A percentile compares a stretch with the other conserved stretches of the same genome.
phyloP scores from a whole-genome alignment of 2,329 filamentous ascomycete genomes.

The Myrmaecium sp. region DNA sequence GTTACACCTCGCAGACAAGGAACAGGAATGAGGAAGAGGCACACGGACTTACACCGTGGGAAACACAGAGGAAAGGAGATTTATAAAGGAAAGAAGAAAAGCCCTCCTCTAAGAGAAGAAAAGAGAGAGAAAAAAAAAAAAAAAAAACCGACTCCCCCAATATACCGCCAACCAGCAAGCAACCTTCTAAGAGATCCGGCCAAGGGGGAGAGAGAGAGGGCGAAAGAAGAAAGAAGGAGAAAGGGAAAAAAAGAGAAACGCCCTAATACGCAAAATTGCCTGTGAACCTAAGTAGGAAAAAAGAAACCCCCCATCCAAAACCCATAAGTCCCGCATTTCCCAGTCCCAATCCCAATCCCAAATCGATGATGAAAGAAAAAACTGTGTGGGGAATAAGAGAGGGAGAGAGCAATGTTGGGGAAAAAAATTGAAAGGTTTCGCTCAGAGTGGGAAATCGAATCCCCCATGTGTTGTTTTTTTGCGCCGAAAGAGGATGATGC shows the following conservation, averaged over 20 bases:
- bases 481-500: no score
- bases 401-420: no score
- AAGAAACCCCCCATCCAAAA: not conserved
- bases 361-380: not conserved
- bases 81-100: not conserved
- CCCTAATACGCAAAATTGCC: not conserved
- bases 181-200: not conserved
- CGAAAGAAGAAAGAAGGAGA: conserved; percentile 1
- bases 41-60: no score
- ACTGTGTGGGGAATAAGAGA: not conserved
- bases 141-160: not conserved
- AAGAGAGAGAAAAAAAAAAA: not conserved
- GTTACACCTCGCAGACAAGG: no score
- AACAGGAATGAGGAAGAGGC: no score
- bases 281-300: not conserved
- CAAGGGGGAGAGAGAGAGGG: not conserved
- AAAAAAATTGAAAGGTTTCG: no score
- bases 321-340: not conserved
- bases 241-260: not conserved
- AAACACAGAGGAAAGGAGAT: conserved; percentile 2
- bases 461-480: no score
- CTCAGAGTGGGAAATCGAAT: no score
- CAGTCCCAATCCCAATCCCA: not conserved
- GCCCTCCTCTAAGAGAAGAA: not conserved
- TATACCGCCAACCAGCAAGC: not conserved